Conservation (phyloP, 108 stramenopile species). For the Conticribra guillardii region DNA sequence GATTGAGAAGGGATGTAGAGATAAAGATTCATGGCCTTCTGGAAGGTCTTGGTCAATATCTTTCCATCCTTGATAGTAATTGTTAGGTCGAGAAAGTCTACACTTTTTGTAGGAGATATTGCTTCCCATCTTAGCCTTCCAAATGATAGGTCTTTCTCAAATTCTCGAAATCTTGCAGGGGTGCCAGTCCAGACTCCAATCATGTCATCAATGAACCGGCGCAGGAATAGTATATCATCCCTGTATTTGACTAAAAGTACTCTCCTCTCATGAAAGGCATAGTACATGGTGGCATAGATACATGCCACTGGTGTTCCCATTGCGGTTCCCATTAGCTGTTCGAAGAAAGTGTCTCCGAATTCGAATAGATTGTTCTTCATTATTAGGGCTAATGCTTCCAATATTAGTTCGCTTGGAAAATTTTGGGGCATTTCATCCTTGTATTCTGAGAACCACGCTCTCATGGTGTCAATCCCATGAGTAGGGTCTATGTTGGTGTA, state of each 20-base stretch:
- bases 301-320: conserved; percentile 35
- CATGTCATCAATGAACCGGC: conserved; percentile 10
- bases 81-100: background rate
- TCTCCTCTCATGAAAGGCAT: conserved; percentile 12
- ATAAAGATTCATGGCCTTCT: background rate
- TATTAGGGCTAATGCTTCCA: conserved; percentile 8
- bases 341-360: conserved; percentile 26
- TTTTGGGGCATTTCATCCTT: background rate
- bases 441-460: background rate
- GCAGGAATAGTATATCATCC: background rate
- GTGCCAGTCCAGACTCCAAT: conserved; percentile 6
- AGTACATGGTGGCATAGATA: conserved; percentile 25
- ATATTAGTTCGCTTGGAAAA: conserved; percentile 4
- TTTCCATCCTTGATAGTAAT: background rate
- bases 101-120: background rate
- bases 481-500: conserved; percentile 39
- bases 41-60: background rate
- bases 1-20: background rate
- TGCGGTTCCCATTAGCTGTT: conserved; percentile 22
- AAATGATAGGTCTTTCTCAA: background rate
- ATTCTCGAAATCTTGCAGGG: background rate
- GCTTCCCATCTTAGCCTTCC: background rate
- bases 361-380: conserved; percentile 17
- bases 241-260: background rate
- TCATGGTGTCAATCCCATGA: conserved; percentile 15